A percentile compares a stretch with the other conserved stretches of the same genome.
Evolutionary conservation across 2,329 filamentous ascomycete species (phyloP).

Genomic region (Sporothrix luriei): DNA sequence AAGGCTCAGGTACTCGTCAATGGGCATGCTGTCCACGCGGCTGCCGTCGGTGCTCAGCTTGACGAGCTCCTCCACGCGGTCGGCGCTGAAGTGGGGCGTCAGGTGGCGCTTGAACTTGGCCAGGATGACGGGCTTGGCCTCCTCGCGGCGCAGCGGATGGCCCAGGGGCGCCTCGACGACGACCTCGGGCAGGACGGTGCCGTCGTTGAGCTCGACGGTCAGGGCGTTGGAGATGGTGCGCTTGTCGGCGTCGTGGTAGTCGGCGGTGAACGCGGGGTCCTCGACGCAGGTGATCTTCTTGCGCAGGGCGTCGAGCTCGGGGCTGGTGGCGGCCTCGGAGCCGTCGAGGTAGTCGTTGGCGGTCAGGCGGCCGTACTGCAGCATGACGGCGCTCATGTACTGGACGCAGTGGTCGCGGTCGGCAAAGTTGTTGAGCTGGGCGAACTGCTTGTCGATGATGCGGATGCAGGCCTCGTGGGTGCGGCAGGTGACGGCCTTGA

Average conservation of each 20-base stretch:
- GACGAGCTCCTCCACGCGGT: constrained; percentile 79
- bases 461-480: constrained; percentile 98
- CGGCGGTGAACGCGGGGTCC: constrained; percentile 88
- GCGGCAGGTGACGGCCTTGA: constrained; percentile 89
- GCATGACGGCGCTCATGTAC: constrained; percentile 98
- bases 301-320: constrained; percentile 86
- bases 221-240: constrained; percentile 97
- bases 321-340: constrained; percentile 85
- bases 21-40: constrained; percentile 75
- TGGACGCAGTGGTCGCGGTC: constrained; percentile 99
- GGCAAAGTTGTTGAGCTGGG: constrained; percentile 97
- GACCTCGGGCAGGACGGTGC: constrained; percentile 86
- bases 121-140: constrained; percentile 96
- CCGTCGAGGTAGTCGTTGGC: constrained; percentile 93
- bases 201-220: constrained; percentile 92
- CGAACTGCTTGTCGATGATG: constrained; percentile 96
- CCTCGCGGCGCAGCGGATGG: constrained; percentile 85
- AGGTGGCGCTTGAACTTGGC: constrained; percentile 95
- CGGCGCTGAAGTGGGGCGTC: constrained; percentile 75
- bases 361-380: constrained; percentile 89
- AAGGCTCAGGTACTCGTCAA: constrained; percentile 93
- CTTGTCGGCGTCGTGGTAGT: constrained; percentile 93
- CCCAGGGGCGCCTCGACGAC: constrained; percentile 93
- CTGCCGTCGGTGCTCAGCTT: constrained; percentile 74
- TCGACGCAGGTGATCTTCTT: constrained; percentile 95